Percentiles rank a stretch among this genome's conserved stretches.
Conservation (phyloP, 164 flowering plant species). For the Pachysandra terminalis region DNA sequence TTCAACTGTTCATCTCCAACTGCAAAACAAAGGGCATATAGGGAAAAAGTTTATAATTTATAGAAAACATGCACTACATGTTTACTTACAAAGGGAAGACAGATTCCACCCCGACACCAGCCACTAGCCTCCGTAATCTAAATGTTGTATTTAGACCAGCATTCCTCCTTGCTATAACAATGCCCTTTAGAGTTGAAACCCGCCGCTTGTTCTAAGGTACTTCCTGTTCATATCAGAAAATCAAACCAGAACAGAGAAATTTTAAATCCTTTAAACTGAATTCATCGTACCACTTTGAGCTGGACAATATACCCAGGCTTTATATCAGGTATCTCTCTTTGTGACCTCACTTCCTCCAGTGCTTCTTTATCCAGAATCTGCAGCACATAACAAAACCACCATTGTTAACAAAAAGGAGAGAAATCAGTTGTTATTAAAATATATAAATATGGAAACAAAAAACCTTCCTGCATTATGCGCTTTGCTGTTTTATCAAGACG, state of each 20-base stretch:
- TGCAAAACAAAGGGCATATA: not conserved
- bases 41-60: not conserved
- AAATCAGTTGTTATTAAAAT: not conserved
- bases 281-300: conserved; percentile 94
- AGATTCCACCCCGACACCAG: conserved; percentile 87
- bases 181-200: conserved; percentile 66
- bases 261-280: too few species aligned
- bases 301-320: conserved; percentile 82
- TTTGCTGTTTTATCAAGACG: conserved; percentile 86
- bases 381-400: not conserved
- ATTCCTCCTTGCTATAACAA: conserved; percentile 90
- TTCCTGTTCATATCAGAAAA: conserved; percentile 51
- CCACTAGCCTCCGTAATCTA: conserved; percentile 82
- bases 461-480: conserved; percentile 86
- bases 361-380: conserved; percentile 95
- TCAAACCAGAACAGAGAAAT: conserved; percentile 16
- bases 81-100: conserved; percentile 81
- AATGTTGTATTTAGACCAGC: conserved; percentile 85
- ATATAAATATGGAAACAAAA: not conserved
- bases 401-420: not conserved
- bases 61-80: not conserved
- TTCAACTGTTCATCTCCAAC: not conserved
- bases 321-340: conserved; percentile 79
- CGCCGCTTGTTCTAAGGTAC: conserved; percentile 97
- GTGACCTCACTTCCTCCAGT: conserved; percentile 63